Conservation (phyloP, 202 grass and related monocot species). For the Bolboschoenoplectus hybrid region DNA sequence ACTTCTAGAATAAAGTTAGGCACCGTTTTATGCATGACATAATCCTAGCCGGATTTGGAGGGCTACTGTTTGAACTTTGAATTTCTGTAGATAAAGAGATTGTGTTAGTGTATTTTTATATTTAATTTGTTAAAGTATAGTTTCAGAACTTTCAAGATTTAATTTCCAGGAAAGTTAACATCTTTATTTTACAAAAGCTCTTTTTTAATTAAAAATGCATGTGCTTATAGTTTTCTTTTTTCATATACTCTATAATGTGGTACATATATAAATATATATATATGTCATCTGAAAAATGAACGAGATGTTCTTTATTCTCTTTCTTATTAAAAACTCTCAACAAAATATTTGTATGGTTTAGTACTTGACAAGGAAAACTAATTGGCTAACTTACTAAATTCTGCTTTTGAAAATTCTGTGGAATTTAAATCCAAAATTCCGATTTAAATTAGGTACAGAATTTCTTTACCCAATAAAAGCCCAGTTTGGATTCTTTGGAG, state of each 20-base stretch:
- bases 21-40: background rate
- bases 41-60: background rate
- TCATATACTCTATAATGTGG: too few species aligned
- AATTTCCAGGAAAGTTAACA: too few species aligned
- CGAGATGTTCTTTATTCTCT: too few species aligned
- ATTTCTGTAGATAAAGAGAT: background rate
- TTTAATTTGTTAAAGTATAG: background rate
- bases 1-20: slow-evolving; percentile 4
- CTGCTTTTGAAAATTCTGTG: background rate
- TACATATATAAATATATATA: too few species aligned
- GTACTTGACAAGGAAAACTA: too few species aligned
- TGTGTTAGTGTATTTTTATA: background rate
- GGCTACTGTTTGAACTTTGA: background rate
- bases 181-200: too few species aligned
- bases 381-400: background rate
- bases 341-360: too few species aligned
- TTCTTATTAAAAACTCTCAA: too few species aligned
- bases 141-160: too few species aligned
- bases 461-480: background rate
- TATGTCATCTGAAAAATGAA: too few species aligned
- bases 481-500: background rate
- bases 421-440: background rate
- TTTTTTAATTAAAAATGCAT: too few species aligned
- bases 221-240: too few species aligned
- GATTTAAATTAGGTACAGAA: background rate